Percentiles rank a stretch among this genome's conserved stretches.
Conservation (phyloP, 192 early-diverging fungal species). For the Coemansia sp. region DNA sequence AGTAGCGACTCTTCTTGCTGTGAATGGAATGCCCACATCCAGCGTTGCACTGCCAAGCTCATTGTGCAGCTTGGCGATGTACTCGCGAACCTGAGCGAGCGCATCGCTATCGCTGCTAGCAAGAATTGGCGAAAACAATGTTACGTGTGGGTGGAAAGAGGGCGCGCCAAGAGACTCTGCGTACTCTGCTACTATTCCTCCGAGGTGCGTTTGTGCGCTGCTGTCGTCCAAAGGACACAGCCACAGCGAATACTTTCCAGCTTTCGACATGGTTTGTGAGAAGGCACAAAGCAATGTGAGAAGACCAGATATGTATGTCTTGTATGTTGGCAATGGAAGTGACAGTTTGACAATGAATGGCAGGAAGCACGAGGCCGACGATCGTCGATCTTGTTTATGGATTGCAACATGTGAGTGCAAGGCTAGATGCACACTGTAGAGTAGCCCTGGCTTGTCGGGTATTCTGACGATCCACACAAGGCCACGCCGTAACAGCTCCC, state of each 20-base stretch:
- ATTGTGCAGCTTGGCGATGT: conserved; percentile 9
- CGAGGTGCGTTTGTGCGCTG: conserved; percentile 1
- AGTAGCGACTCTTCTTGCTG: conserved; percentile 5
- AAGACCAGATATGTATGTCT: neutral
- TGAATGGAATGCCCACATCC: conserved; percentile 15
- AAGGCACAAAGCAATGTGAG: neutral
- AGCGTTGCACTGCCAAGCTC: conserved; percentile 7
- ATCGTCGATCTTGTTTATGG: neutral
- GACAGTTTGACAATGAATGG: too few species aligned
- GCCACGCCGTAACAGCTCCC: conserved; percentile 4
- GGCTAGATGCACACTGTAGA: neutral
- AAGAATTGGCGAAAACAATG: conserved; percentile 32
- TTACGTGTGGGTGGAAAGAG: conserved; percentile 30
- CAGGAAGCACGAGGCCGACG: too few species aligned
- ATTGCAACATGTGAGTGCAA: neutral
- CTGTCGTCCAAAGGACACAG: conserved; percentile 27
- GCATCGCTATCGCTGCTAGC: conserved; percentile 20
- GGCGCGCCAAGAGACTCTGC: conserved; percentile 14
- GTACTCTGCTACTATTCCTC: conserved; percentile 8
- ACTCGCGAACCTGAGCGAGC: conserved; percentile 18
- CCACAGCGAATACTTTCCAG: conserved; percentile 44
- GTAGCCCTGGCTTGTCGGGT: neutral
- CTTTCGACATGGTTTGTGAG: neutral
- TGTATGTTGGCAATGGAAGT: neutral
- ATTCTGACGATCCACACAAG: conserved; percentile 4